Evolutionary conservation across 257 asterid species (phyloP).

Genomic region (Lithospermum erythrorhizon): DNA sequence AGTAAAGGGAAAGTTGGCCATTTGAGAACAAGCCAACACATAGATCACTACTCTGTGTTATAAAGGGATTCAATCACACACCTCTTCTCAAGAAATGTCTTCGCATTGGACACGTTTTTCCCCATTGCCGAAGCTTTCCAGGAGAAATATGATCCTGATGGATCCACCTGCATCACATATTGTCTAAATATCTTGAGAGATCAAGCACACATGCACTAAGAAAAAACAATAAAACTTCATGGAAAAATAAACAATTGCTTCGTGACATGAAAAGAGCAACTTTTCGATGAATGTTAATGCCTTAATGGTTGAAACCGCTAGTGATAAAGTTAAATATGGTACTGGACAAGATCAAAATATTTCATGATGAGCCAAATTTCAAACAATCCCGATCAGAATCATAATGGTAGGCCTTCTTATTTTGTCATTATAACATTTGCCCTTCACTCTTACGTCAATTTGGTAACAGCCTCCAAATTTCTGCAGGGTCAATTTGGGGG

Average conservation of each 20-base stretch:
- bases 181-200: neutral
- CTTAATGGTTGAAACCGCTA: no score
- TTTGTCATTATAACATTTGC: no score
- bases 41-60: neutral
- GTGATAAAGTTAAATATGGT: no score
- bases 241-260: neutral
- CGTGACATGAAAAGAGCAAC: no score
- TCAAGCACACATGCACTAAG: neutral
- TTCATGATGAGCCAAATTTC: no score
- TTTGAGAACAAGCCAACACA: neutral
- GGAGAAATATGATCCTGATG: conserved; percentile 95
- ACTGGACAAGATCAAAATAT: no score
- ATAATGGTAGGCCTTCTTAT: no score
- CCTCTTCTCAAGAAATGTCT: conserved; percentile 97
- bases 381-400: no score
- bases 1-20: neutral
- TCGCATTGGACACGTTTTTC: conserved; percentile 92
- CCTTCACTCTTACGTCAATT: no score
- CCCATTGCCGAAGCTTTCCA: conserved; percentile 99
- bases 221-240: neutral
- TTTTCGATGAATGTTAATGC: no score
- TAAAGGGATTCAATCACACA: conserved; percentile 10
- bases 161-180: conserved; percentile 56
- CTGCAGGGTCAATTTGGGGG: no score
- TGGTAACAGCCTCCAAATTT: no score